Conservation (phyloP, 345 rosid species). For the Eucalyptus erythrocorys region DNA sequence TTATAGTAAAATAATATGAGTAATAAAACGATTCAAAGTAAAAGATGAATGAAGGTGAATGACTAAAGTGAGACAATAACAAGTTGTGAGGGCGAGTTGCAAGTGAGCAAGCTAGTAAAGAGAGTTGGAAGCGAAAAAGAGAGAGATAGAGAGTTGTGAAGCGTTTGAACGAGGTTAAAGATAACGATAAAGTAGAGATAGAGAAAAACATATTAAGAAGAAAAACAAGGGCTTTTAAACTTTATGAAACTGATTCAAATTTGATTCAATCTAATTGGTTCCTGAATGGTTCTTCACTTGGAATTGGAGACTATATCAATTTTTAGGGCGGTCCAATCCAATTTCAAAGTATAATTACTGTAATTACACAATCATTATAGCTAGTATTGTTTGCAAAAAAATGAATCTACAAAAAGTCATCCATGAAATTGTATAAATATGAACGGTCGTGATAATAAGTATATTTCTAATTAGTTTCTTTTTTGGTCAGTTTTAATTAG, state of each 20-base stretch:
- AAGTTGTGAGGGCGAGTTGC: rapidly evolving
- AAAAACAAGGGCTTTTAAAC: too few relatives aligned
- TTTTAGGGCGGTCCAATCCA: too few relatives aligned
- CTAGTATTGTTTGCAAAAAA: rapidly evolving
- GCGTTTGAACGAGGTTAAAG: neutral
- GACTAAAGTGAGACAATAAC: too few relatives aligned
- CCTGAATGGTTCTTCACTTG: rapidly evolving
- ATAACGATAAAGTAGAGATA: rapidly evolving
- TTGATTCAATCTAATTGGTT: rapidly evolving
- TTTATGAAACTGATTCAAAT: neutral
- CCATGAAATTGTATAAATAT: rapidly evolving
- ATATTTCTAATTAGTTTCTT: rapidly evolving
- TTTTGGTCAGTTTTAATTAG: too few relatives aligned
- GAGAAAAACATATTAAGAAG: neutral
- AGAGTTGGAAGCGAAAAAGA: neutral
- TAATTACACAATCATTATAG: rapidly evolving
- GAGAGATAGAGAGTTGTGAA: too few relatives aligned
- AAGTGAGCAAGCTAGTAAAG: neutral
- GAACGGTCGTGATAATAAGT: neutral
- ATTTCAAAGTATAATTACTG: rapidly evolving
- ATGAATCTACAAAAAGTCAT: rapidly evolving
- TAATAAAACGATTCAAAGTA: neutral
- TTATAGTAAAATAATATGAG: neutral
- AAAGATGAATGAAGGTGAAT: neutral
- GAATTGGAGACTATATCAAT: too few relatives aligned